These are phyloP conservation scores for Thielaviopsis musarum DNA, from an alignment of 2,329 filamentous ascomycete genomes.

Conservation along the genomic window DNA sequence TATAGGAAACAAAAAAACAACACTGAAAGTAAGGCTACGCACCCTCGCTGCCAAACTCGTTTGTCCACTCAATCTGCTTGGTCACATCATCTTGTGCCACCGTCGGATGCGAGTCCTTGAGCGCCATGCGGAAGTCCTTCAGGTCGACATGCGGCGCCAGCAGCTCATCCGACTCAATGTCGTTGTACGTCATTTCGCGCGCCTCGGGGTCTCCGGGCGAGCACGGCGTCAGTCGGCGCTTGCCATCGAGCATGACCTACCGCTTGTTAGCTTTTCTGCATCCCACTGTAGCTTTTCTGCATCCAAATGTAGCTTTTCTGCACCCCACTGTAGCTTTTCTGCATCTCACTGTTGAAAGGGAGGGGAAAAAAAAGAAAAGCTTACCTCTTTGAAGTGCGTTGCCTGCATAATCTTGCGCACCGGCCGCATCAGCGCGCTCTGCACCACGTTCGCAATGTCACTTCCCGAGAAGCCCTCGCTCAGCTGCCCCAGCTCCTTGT, in stretches of 20 bases:
- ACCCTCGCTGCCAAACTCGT: constrained; percentile 89
- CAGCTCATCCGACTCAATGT: constrained; percentile 67
- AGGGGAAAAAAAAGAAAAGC: constrained; percentile 2
- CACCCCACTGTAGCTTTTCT: too few relatives aligned
- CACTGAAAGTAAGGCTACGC: constrained; percentile 20
- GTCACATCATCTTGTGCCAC: constrained; percentile 76
- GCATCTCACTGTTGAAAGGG: too few relatives aligned
- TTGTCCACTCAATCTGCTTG: constrained; percentile 81
- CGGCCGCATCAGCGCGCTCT: constrained; percentile 93
- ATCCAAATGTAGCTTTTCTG: too few relatives aligned
- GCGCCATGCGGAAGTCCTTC: constrained; percentile 86
- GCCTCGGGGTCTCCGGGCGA: constrained; percentile 78
- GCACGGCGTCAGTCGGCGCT: constrained; percentile 66
- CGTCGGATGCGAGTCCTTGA: constrained; percentile 75
- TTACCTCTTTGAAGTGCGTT: constrained; percentile 90
- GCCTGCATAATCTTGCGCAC: constrained; percentile 93
- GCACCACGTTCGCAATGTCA: constrained; percentile 90
- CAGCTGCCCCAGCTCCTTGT: constrained; percentile 57
- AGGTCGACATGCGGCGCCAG: constrained; percentile 73
- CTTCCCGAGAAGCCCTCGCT: constrained; percentile 92
- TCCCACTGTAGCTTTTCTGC: too few relatives aligned
- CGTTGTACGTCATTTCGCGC: constrained; percentile 85
- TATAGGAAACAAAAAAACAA: not conserved
- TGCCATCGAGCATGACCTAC: constrained; percentile 53
- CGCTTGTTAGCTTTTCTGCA: constrained; percentile 14